Percentiles rank a stretch among this genome's conserved stretches.
Conservation (phyloP, 2,329 filamentous ascomycete genomes). For the Fusarium sp. region DNA sequence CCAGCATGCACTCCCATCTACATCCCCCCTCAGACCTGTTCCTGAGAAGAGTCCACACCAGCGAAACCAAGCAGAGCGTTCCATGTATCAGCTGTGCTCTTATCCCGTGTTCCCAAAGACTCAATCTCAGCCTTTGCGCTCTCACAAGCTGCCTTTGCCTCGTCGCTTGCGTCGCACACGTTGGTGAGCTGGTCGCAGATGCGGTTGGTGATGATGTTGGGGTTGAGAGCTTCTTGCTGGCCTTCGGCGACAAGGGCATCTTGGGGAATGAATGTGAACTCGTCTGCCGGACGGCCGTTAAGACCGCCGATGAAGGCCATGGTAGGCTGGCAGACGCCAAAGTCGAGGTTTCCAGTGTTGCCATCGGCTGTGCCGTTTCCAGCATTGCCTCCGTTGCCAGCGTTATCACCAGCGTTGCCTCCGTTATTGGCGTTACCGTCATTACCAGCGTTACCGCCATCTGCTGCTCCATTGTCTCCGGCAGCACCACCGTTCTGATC, state of each 20-base stretch:
- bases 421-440: conserved; percentile 1
- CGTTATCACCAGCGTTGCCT: conserved; percentile 7
- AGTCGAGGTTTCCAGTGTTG: conserved; percentile 59
- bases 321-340: conserved; percentile 69
- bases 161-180: conserved; percentile 74
- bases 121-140: conserved; percentile 68
- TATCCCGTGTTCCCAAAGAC: conserved; percentile 65
- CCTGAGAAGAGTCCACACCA: conserved; percentile 43
- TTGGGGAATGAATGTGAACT: conserved; percentile 78
- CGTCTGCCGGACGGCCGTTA: conserved; percentile 68
- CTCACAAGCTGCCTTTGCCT: conserved; percentile 68
- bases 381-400: conserved; percentile 35
- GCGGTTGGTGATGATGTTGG: conserved; percentile 81
- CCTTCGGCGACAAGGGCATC: conserved; percentile 71
- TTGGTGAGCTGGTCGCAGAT: conserved; percentile 79
- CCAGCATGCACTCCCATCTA: conserved; percentile 32
- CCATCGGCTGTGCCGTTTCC: conserved; percentile 51
- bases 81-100: conserved; percentile 64
- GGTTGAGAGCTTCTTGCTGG: conserved; percentile 79
- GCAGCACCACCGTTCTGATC: neutral
- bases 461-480: too few relatives aligned
- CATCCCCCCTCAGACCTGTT: conserved; percentile 36
- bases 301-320: conserved; percentile 73
- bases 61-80: conserved; percentile 59
- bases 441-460: neutral